Base-by-base conservation (phyloP, 176 grass and related monocot genomes). In the Olyra latifolia region DNA sequence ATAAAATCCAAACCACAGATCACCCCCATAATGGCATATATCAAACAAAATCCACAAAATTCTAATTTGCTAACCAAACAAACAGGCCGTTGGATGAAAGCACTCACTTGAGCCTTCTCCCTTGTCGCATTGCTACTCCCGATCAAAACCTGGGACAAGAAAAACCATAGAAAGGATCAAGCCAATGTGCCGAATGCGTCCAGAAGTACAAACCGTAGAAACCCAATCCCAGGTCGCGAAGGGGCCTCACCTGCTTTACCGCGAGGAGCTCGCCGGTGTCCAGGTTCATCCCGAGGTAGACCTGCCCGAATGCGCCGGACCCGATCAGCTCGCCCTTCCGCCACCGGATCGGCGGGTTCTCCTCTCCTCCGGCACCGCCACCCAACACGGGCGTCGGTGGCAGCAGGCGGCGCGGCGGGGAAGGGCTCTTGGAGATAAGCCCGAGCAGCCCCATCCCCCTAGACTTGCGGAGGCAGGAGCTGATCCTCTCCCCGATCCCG, bases 271-370 rank as follows among this genome's bases (percentile, higher is more conserved):
- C 96, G 40, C 96, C 92, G 16, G 96, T 95, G 84, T 99, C 96
- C 39, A 99, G 92, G 82, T 99, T 99, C 96, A 99, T 95, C 44
- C 96, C 96, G 86, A 99, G 94, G 77, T 89, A 99, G 66, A 99
- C 92, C 74, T 95, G 92, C 27, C 96, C 96, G 38, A 91, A 99
- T 0, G 96, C 96, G 13, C 96, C 96, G 27, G 78, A 87, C 24
- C 96, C 96, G 66, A 99, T 95, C 46, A 95, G 66, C 71, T 95
- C 92, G 2, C 96, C 96, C 88, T 93, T 99, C 30, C 96, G 85
- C 92, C 96, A 99, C 47, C 88, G 81, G 47, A 99, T 99, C 62
- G 71, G 74, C 24, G 90, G 92, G 41, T 85, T 91, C 5, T 88
- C 81, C 55, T 89, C 96, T 17, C 73, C 22, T 35, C 62, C 27